Conservation (phyloP, 176 grass and related monocot species). For the Carex kokanica region DNA sequence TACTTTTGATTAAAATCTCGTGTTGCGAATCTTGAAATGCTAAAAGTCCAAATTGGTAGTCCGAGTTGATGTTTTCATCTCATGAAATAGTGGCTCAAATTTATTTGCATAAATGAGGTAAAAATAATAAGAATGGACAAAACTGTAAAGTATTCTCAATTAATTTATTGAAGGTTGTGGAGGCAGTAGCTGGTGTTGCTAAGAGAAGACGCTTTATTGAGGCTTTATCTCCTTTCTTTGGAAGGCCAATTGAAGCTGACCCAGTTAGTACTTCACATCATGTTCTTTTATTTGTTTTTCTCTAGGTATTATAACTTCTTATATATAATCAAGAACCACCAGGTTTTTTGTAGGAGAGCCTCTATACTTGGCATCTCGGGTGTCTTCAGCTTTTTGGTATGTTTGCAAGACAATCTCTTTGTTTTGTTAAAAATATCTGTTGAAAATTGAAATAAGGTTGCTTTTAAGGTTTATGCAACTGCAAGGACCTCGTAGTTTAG, state of each 20-base stretch:
- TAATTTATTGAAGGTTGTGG: constrained; percentile 53
- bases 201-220: constrained; percentile 93
- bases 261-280: constrained; percentile 39
- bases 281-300: constrained; percentile 19
- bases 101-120: neutral
- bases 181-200: constrained; percentile 88
- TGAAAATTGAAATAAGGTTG: neutral
- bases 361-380: constrained; percentile 66
- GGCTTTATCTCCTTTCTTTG: constrained; percentile 66
- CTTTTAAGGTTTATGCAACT: neutral
- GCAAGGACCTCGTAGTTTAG: neutral
- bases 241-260: constrained; percentile 88
- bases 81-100: neutral
- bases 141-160: neutral
- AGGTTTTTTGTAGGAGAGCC: constrained; percentile 89
- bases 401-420: constrained; percentile 8
- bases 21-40: constrained; percentile 8
- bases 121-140: neutral
- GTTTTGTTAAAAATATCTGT: constrained; percentile 12
- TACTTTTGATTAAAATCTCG: neutral
- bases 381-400: constrained; percentile 97
- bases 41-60: neutral
- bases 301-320: constrained; percentile 3
- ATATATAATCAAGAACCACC: constrained; percentile 18
- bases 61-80: neutral